Base-by-base conservation (phyloP, 352 stramenopile species). In the Phytophthora constricta region DNA sequence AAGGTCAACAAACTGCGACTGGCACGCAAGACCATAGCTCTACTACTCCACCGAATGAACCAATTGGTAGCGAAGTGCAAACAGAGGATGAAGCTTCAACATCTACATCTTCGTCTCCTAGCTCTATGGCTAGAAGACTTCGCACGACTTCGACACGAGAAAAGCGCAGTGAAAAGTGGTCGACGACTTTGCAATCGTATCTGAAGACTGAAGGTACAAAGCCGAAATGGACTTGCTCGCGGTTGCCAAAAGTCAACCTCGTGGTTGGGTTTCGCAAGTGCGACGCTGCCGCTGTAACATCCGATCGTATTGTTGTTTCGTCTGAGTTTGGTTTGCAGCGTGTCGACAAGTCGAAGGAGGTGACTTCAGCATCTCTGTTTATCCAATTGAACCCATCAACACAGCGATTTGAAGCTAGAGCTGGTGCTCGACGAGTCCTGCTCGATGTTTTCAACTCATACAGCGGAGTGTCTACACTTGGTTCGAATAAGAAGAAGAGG, bases 401-500 rank as follows among this genome's bases (percentile, higher is more conserved):
- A 1, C 65, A 80, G 23, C 23, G 22, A 17, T 62, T 57, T 31
- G 71, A 81, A 46, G 39, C 68, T 37, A 85, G 70, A 52, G 20
- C 65, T 58, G 62, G 61, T 17, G 56, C 64, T 34, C 74, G 43
- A 17, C 62, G 66, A 41, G 68, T 72, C 2, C 50, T 83, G 26
- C 14, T 78, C 7, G 65, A 79, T 3, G 43, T 85, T 23, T 89
- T 87, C 49, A 77, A 71, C 46, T 78, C 74, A 5, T 87, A 84
- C 22, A 77, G 67, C 31, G 39, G 52, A 28, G 34, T 16, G 5
- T 25, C 60, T 14, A 25, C 28, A 13, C 42, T 52, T 5, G 28
- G 26, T 8, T 73, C 67, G 10, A 72, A 77, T 25, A 89, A 87
- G 53, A 90, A 83, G 42, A 92, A 90, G 52, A 82, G 77, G 45